phyloP scores from a whole-genome alignment of 139 green algal genomes.

The Coelastrella sp. region DNA sequence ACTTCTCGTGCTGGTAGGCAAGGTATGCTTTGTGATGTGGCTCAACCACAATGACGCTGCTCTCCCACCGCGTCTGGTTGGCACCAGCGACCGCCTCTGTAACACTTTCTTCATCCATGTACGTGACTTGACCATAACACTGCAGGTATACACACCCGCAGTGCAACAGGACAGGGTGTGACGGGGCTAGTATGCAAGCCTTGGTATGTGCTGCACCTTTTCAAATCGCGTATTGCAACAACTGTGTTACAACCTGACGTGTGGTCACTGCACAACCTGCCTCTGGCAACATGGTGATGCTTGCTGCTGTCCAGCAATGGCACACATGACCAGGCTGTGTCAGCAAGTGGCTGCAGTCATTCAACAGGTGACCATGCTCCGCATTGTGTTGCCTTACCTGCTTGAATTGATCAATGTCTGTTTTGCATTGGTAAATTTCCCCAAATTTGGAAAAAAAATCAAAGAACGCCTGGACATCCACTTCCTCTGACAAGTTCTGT shows the following conservation, averaged over 20 bases:
- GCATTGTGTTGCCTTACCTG: constrained; percentile 8
- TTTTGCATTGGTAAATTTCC: constrained; percentile 37
- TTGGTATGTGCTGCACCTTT: too few relatives aligned
- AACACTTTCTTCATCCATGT: constrained; percentile 18
- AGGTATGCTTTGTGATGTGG: constrained; percentile 30
- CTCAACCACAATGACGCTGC: constrained; percentile 13
- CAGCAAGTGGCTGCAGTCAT: background rate
- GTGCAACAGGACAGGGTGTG: background rate
- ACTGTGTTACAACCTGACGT: too few relatives aligned
- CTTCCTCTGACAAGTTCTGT: constrained; percentile 39
- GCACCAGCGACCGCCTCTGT: background rate
- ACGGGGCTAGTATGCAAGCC: background rate
- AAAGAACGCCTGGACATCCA: constrained; percentile 14
- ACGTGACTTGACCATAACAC: constrained; percentile 22
- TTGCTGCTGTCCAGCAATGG: background rate
- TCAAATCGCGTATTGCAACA: too few relatives aligned
- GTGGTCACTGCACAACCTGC: too few relatives aligned
- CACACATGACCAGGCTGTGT: background rate
- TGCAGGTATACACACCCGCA: background rate
- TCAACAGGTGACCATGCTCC: background rate
- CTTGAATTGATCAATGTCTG: background rate
- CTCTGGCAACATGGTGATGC: too few relatives aligned
- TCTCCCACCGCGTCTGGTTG: constrained; percentile 28
- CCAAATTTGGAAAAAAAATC: constrained; percentile 28
- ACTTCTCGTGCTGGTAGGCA: background rate